phyloP scores from a whole-genome alignment of 2,329 filamentous ascomycete genomes.

The Diaporthe sp. region DNA sequence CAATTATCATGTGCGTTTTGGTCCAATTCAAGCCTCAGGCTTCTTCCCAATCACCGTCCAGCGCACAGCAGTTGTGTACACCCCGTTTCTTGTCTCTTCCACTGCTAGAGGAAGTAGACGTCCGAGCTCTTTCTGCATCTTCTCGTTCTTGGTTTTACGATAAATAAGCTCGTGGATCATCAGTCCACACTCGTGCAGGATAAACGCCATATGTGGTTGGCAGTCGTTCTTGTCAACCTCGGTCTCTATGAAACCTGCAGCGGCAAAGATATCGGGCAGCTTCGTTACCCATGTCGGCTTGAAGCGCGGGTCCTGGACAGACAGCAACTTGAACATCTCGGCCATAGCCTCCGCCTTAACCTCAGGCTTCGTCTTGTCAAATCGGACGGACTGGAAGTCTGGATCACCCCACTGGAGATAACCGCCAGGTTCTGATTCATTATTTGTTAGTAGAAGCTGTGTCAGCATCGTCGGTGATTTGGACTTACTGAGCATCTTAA shows the following conservation, averaged over 20 bases:
- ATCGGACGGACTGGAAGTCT: not conserved
- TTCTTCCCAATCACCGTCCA: conserved; percentile 35
- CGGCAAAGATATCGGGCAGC: not conserved
- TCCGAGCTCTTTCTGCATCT: conserved; percentile 34
- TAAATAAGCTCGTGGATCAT: conserved; percentile 40
- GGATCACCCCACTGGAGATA: conserved; percentile 18
- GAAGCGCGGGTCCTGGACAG: not conserved
- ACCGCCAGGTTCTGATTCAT: not conserved
- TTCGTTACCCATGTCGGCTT: not conserved
- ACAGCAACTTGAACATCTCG: not conserved
- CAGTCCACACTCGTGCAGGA: conserved; percentile 26
- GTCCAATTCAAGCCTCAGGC: not conserved
- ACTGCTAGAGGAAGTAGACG: conserved; percentile 35
- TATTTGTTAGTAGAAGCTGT: not conserved
- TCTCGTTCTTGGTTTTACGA: conserved; percentile 38
- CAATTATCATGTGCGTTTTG: not conserved
- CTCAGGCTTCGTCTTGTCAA: not conserved
- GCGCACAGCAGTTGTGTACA: conserved; percentile 27
- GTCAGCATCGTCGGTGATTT: no score
- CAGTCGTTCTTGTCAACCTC: conserved; percentile 13
- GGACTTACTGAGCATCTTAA: conserved; percentile 36
- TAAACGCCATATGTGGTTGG: not conserved
- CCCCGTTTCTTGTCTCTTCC: conserved; percentile 34
- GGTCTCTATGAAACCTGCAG: not conserved
- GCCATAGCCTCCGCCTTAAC: not conserved